These are phyloP conservation scores for Phytophthora ohioensis DNA, from an alignment of 352 stramenopile genomes.

Conservation along the genomic window DNA sequence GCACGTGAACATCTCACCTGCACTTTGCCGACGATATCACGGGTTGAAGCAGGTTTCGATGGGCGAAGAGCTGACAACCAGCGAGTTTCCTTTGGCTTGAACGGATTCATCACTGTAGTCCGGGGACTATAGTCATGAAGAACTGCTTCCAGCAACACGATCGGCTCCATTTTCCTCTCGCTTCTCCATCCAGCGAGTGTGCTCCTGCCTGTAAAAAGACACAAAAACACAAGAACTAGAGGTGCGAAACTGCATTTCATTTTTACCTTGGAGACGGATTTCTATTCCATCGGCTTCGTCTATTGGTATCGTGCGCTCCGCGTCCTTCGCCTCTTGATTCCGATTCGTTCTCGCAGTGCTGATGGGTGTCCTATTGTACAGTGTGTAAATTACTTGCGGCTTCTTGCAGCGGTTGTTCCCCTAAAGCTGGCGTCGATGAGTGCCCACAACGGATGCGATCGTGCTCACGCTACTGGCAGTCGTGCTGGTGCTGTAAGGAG, in stretches of 20 bases:
- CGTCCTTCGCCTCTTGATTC: not conserved
- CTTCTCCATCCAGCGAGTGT: conserved; percentile 13
- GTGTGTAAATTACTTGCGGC: conserved; percentile 31
- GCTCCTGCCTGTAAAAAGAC: conserved; percentile 24
- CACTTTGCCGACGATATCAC: conserved; percentile 27
- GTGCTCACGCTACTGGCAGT: conserved; percentile 43
- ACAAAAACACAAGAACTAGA: conserved; percentile 11
- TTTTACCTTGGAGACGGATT: conserved; percentile 29
- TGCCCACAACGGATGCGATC: conserved; percentile 26
- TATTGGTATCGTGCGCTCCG: conserved; percentile 19
- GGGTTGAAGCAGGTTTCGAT: conserved; percentile 10
- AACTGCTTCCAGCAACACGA: conserved; percentile 43
- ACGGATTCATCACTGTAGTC: conserved; percentile 34
- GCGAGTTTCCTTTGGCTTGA: conserved; percentile 31
- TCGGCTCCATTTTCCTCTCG: conserved; percentile 21
- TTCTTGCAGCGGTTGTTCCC: not conserved
- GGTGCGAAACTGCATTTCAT: conserved; percentile 40
- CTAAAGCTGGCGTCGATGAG: conserved; percentile 30
- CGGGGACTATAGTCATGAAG: conserved; percentile 37
- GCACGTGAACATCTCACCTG: conserved; percentile 17
- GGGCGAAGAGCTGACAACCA: conserved; percentile 30
- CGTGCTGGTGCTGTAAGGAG: conserved; percentile 41
- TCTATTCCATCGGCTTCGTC: conserved; percentile 5
- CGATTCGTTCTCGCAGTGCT: not conserved
- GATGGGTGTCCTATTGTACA: conserved; percentile 33